Evolutionary conservation across 2,329 filamentous ascomycete genomes (phyloP).

Genomic region (Cercospora sesami): DNA sequence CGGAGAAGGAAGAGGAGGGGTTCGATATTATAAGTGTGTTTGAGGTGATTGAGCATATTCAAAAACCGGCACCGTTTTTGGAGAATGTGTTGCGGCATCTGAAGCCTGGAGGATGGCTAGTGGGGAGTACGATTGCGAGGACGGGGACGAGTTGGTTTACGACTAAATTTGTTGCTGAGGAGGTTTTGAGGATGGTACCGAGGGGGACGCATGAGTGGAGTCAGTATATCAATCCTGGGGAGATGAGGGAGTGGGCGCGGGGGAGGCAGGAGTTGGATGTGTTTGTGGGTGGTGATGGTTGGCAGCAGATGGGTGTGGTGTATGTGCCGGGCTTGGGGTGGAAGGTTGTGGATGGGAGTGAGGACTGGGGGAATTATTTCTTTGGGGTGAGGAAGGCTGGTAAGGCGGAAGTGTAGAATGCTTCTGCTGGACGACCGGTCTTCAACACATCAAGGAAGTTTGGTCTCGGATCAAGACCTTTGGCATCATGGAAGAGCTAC

Average conservation of each 20-base stretch:
- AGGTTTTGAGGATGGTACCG: slow-evolving; percentile 82
- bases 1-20: slow-evolving; percentile 37
- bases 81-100: slow-evolving; percentile 71
- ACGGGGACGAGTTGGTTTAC: slow-evolving; percentile 88
- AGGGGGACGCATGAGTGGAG: slow-evolving; percentile 93
- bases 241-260: slow-evolving; percentile 59
- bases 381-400: slow-evolving; percentile 69
- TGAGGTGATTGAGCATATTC: slow-evolving; percentile 93
- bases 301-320: slow-evolving; percentile 76
- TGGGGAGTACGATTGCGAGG: slow-evolving; percentile 88
- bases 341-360: slow-evolving; percentile 77
- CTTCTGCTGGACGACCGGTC: background rate
- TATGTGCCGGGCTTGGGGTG: slow-evolving; percentile 91
- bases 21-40: slow-evolving; percentile 87
- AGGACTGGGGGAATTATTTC: slow-evolving; percentile 93
- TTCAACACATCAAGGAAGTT: background rate
- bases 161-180: slow-evolving; percentile 89
- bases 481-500: background rate
- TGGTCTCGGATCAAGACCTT: background rate
- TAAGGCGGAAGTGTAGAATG: background rate
- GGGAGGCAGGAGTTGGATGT: slow-evolving; percentile 48
- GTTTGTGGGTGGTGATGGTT: slow-evolving; percentile 64
- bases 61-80: slow-evolving; percentile 72
- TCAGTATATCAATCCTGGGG: slow-evolving; percentile 88
- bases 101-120: slow-evolving; percentile 86